Percentiles rank a stretch among this genome's conserved stretches.
phyloP scores from a whole-genome alignment of 164 flowering plant species.

The Kalanchoe fedtschenkoi region DNA sequence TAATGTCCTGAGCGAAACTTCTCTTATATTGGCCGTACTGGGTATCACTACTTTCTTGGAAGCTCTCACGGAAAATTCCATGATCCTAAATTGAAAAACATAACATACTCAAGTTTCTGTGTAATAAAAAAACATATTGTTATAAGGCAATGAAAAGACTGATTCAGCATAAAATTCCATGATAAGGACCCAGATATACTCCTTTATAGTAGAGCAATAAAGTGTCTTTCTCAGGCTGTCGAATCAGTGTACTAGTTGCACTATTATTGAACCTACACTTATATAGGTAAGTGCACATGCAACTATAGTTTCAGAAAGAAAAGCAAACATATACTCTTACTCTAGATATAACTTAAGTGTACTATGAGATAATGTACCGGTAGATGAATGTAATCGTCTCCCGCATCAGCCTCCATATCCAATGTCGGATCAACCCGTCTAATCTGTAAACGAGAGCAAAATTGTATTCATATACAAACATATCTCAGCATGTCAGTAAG shows the following conservation, averaged over 20 bases:
- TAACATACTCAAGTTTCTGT: constrained; percentile 1
- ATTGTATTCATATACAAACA: neutral
- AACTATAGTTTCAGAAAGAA: too few species aligned
- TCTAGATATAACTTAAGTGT: neutral
- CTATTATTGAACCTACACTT: neutral
- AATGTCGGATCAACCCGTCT: constrained; percentile 89
- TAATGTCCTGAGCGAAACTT: constrained; percentile 71
- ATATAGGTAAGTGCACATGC: too few species aligned
- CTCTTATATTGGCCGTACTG: constrained; percentile 56
- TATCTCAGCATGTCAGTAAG: neutral
- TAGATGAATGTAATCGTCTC: constrained; percentile 89
- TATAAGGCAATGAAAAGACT: neutral
- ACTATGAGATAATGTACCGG: constrained; percentile 39
- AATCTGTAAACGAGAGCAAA: constrained; percentile 39
- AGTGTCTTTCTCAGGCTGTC: neutral
- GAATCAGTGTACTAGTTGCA: too few species aligned
- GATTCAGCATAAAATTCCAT: neutral
- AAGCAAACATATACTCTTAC: too few species aligned
- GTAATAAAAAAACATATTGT: neutral
- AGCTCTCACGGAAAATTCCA: constrained; percentile 64
- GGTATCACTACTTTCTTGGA: constrained; percentile 49
- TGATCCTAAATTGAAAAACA: constrained; percentile 49
- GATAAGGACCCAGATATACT: neutral
- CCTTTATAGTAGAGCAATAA: neutral
- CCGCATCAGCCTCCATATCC: constrained; percentile 91